phyloP scores from a whole-genome alignment of 768 basidiomycete species.

The Pisolithus orientalis region DNA sequence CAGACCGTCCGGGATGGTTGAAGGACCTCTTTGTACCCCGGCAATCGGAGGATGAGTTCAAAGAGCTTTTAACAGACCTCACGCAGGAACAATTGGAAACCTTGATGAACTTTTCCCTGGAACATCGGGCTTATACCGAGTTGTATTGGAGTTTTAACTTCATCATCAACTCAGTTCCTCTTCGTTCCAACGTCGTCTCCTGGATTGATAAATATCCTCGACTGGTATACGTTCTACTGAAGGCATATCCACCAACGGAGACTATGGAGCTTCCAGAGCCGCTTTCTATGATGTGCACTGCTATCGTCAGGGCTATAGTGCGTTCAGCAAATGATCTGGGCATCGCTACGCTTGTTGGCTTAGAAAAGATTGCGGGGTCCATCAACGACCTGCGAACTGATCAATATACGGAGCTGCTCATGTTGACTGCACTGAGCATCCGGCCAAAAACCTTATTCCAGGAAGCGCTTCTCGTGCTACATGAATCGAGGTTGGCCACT shows the following conservation, averaged over 20 bases:
- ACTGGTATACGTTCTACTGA: slow-evolving; percentile 49
- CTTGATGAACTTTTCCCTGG: slow-evolving; percentile 22
- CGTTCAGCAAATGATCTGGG: slow-evolving; percentile 49
- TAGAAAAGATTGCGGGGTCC: slow-evolving; percentile 48
- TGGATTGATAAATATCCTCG: slow-evolving; percentile 50
- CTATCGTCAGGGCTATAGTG: slow-evolving; percentile 42
- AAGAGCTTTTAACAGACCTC: slow-evolving; percentile 16
- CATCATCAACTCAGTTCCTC: slow-evolving; percentile 22
- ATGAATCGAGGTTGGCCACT: slow-evolving; percentile 36
- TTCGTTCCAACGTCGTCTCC: slow-evolving; percentile 25
- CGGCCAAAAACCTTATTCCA: slow-evolving; percentile 47
- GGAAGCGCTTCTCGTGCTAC: slow-evolving; percentile 54
- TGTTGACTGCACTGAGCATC: slow-evolving; percentile 44
- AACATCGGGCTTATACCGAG: slow-evolving; percentile 51
- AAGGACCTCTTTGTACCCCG: slow-evolving; percentile 28
- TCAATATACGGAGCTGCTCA: slow-evolving; percentile 48
- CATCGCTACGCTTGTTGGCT: slow-evolving; percentile 50
- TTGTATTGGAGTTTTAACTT: slow-evolving; percentile 45
- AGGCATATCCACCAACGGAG: slow-evolving; percentile 40
- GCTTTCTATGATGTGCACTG: slow-evolving; percentile 16
- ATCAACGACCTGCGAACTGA: slow-evolving; percentile 35
- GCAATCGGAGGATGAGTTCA: slow-evolving; percentile 12
- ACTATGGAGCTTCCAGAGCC: slow-evolving; percentile 28
- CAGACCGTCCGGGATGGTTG: slow-evolving; percentile 26
- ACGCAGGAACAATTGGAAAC: slow-evolving; percentile 12